These are phyloP conservation scores for Cyberlindnera euphorbiae DNA, from an alignment of 805 yeast species.

Conservation along the genomic window DNA sequence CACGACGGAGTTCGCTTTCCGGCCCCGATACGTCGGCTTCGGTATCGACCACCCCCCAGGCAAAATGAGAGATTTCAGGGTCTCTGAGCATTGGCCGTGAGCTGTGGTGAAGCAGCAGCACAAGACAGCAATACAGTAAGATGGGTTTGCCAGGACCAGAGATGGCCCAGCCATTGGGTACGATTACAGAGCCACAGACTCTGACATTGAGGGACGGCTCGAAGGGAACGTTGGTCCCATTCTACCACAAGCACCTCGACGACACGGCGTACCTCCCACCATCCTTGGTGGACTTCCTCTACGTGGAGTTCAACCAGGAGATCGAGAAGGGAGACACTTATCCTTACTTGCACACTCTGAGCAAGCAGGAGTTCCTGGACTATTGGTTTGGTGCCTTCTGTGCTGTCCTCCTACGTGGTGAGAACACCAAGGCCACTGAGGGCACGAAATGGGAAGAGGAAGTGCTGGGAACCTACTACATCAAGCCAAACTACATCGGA, in stretches of 20 bases:
- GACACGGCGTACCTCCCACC: constrained; percentile 40
- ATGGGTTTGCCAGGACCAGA: constrained; percentile 28
- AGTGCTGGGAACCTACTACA: constrained; percentile 69
- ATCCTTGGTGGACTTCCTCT: constrained; percentile 41
- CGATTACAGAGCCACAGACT: constrained; percentile 29
- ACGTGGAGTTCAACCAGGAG: constrained; percentile 54
- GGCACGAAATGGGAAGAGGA: constrained; percentile 38
- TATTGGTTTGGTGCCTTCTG: constrained; percentile 68
- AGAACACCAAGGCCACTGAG: constrained; percentile 15
- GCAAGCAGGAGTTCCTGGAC: constrained; percentile 46
- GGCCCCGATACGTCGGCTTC: too few relatives aligned
- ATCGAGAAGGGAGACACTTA: constrained; percentile 74
- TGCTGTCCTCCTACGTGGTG: constrained; percentile 53
- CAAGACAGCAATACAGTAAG: too few relatives aligned
- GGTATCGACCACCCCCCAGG: too few relatives aligned
- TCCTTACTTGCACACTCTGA: constrained; percentile 45
- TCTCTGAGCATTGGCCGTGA: too few relatives aligned
- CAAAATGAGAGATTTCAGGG: too few relatives aligned
- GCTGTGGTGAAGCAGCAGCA: too few relatives aligned
- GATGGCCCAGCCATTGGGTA: constrained; percentile 28
- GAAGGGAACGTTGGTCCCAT: constrained; percentile 57
- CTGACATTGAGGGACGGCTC: constrained; percentile 40
- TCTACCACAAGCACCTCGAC: constrained; percentile 34
- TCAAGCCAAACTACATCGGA: constrained; percentile 84
- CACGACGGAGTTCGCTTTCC: too few relatives aligned